Evolutionary conservation across 257 asterid genomes (phyloP), one percentile per base, ranked within the genome.

Genomic region (Lycium barbarum): DNA sequence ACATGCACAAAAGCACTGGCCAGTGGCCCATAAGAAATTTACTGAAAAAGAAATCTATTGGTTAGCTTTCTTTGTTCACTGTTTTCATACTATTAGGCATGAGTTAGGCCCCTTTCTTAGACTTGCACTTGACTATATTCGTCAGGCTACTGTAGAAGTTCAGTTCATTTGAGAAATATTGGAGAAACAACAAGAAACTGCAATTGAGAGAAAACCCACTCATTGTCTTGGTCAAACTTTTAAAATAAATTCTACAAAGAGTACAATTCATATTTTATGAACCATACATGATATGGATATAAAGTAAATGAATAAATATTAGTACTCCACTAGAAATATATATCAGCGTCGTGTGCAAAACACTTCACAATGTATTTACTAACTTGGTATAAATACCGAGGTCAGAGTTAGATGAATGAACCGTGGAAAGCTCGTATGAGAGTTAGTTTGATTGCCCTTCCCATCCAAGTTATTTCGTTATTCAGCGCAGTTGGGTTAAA

Each of bases 31-130:
- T 6, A 40, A 71, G 11, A 45, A 43, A 72, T n/a, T 72, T n/a
- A n/a, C 80, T 43, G 58, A n/a, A 72, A 72, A 72, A 45, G 80
- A 72, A 45, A 54, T 71, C 49, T 47, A 40, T 38, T 71, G 35
- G 79, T 38, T 71, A 40, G 33, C 79, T 17, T n/a, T n/a, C 9
- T 45, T 72, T 43, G 15, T 45, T 72, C 38, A 72, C 36, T 45
- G 57, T 72, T 43, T n/a, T 72, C 58, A 43, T 72, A 72, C 80
- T 71, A 40, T 71, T 71, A 71, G 45, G 47, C 47, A 38, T 36
- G 22, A 66, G 43, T 65, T 26, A 65, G 51, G 78, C 53, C 53
- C 14, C 26, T 70, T 70, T 70, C 54, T 70, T 40, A 53, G 79
- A 70, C 33, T 38, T 40, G 79, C 47, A 10, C 53, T 68, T 68